Evolutionary conservation across 805 yeast species (phyloP), one percentile per base, ranked within the genome.

Genomic region (Scheffersomyces spartinae): DNA sequence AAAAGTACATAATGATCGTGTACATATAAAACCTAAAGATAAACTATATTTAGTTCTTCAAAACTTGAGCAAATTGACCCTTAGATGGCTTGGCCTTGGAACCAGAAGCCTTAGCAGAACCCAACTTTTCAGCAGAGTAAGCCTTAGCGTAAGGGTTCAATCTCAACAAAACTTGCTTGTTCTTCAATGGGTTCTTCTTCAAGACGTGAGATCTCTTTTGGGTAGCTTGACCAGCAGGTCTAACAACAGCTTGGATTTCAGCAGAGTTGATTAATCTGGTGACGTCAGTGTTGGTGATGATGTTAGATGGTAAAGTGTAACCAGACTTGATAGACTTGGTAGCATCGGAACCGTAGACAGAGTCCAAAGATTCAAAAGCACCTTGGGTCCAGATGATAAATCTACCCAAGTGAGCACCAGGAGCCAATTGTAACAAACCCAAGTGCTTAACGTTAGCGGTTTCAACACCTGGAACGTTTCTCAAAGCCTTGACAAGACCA

Each of bases 381-480:
- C 84, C 71, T 74, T 86, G 95, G 59, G 98, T 86, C 98, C 98
- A 91, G 84, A 91, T 84, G 58, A 91, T 80, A 58, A 91, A 91
- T 78, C 98, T 86, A 74, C 98, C 98, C 56, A 91, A 73, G 76
- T 91, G 98, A 61, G 97, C 94, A 80, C 98, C 98, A 67, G 98
- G 98, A 53, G 98, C 98, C 58, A 91, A 81, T 74, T 88, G 97
- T 63, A 91, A 79, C 54, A 91, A 74, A 71, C 91, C 91, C 56
- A 91, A 75, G 59, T 86, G 71, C 53, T 79, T 70, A 52, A 91
- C 98, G 63, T 77, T 71, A 53, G 88, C 76, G 56, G 95, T 77
- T 74, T 91, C 98, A 48, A 91, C 97, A 81, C 98, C 98, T 68
- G 98, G 98, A 47, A 91, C 71, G 83, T 91, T 91, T 82, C 97